Base-by-base conservation (phyloP, 257 asterid species). In the Dorcoceras hygrometricum region DNA sequence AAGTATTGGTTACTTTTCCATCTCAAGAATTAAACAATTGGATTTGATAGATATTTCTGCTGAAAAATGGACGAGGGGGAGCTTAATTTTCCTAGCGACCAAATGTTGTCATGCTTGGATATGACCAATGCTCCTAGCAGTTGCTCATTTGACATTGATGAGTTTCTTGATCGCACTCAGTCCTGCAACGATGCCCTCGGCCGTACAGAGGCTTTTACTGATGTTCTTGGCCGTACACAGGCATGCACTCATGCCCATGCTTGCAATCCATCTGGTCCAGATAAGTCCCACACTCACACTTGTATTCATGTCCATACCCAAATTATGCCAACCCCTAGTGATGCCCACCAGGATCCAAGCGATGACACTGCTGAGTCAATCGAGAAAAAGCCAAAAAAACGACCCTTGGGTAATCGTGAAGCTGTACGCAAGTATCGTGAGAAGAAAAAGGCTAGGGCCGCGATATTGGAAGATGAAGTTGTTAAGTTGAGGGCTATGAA, bases 361-460 rank as follows among this genome's bases (percentile, higher is more conserved):
- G 97, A 94, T 20, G 99, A 90, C 71, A 85, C 96, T n/a, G 95
- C 96, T 6, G 97, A 88, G 79, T 94, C 97, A 1, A 74, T 80
- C 7, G 97, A 85, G 70, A 88, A 82, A 62, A 46, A 46, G 5
- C 39, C 72, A 2, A 88, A 88, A 75, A 93, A 90, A 74, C 87
- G 96, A 32, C 89, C 99, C 2, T 62, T 68, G 67, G 99, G 97
- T 2, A 94, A 94, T 70, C 87, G 89, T 56, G 99, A 94, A 79
- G 99, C 99, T n/a, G 99, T 94, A 5, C 89, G 97, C 22, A 94
- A 94, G 84, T 94, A 94, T 55, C 77, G 99, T 62, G 97, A 90
- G 78, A 94, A 90, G 90, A 94, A 90, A 76, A 94, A 94, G 63
- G 99, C 97, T 6, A 78, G 87, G 64, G 78, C 95, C 26, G 99